Conservation (phyloP, 1,284 basidiomycete species). For the Puccinia hordei region DNA sequence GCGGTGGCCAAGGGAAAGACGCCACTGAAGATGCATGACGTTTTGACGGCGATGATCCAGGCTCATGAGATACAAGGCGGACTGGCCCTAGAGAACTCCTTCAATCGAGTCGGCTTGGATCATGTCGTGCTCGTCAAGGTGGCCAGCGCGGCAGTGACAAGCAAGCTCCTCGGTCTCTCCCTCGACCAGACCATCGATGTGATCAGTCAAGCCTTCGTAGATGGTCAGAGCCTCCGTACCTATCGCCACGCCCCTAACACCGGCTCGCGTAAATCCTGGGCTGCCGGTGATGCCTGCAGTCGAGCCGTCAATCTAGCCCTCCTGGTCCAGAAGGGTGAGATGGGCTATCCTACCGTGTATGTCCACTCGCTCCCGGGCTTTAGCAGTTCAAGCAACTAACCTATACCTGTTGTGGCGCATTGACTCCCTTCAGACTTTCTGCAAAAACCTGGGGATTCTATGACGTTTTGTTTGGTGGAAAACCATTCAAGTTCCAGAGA, state of each 20-base stretch:
- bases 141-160: constrained; percentile 85
- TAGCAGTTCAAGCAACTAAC: not conserved
- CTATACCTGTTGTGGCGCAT: not conserved
- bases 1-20: constrained; percentile 61
- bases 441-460: constrained; percentile 97
- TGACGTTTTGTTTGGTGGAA: constrained; percentile 91
- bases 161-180: constrained; percentile 79
- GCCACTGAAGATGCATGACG: constrained; percentile 70
- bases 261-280: constrained; percentile 90
- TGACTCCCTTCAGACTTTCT: constrained; percentile 63
- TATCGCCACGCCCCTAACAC: constrained; percentile 95
- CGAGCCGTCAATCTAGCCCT: constrained; percentile 88
- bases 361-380: not conserved
- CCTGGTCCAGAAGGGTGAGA: constrained; percentile 86
- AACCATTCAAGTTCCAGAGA: constrained; percentile 86
- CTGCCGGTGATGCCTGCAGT: constrained; percentile 89
- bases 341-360: constrained; percentile 79
- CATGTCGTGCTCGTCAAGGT: constrained; percentile 91
- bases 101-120: constrained; percentile 84
- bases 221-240: constrained; percentile 87
- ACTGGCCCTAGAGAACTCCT: constrained; percentile 83
- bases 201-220: constrained; percentile 89
- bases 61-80: constrained; percentile 86
- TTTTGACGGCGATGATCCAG: constrained; percentile 84
- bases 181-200: constrained; percentile 89